phyloP scores from a whole-genome alignment of 345 rosid species.

The Eucalyptus sp. region DNA sequence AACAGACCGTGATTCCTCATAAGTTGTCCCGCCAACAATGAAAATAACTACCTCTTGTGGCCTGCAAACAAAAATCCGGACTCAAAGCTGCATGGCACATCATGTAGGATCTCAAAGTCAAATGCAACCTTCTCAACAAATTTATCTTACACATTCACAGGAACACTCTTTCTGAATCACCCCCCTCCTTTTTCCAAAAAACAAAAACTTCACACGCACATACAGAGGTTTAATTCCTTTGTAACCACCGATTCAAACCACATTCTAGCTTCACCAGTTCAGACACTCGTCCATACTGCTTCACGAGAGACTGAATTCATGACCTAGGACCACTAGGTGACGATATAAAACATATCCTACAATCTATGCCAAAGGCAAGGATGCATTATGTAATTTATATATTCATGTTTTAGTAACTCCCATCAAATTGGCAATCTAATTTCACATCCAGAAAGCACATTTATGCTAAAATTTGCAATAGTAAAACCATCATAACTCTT shows the following conservation, averaged over 20 bases:
- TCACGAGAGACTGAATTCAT: not conserved
- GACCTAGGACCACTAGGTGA: not conserved
- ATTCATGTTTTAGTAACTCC: not conserved
- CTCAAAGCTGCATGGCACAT: not conserved
- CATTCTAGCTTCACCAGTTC: not conserved
- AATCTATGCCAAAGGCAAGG: not conserved
- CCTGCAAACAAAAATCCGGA: constrained; percentile 27
- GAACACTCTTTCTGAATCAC: not conserved
- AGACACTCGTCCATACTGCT: not conserved
- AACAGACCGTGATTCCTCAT: constrained; percentile 85
- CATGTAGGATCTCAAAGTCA: not conserved
- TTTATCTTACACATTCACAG: not conserved
- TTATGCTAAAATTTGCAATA: not conserved
- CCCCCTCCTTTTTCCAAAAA: not conserved
- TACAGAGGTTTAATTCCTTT: not conserved
- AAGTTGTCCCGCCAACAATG: constrained; percentile 94
- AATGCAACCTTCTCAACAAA: not conserved
- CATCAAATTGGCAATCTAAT: not conserved
- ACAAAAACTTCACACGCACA: not conserved
- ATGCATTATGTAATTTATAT: not conserved
- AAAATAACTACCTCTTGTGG: constrained; percentile 89
- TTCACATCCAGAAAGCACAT: not conserved
- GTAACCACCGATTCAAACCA: not conserved
- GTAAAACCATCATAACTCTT: not conserved
- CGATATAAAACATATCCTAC: not conserved